Evolutionary conservation across 1,139 yeast genomes (phyloP).

Genomic region (Protomyces pachydermus): DNA sequence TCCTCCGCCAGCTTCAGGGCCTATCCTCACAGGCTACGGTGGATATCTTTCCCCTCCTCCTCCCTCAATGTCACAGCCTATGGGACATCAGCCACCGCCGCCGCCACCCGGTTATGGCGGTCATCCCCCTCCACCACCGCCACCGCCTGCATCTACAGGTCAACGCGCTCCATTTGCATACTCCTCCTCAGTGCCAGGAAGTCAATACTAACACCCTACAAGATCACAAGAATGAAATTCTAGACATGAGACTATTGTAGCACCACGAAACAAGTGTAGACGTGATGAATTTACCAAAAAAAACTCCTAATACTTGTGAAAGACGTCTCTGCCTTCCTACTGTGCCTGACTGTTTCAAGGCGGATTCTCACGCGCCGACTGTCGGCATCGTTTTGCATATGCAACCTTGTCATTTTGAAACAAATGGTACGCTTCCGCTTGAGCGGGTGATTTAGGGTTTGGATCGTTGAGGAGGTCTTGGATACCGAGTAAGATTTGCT

Average conservation of each 20-base stretch:
- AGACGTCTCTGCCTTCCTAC: no score
- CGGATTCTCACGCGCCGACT: constrained; percentile 17
- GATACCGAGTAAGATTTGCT: constrained; percentile 83
- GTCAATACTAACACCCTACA: neutral
- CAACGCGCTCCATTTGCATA: constrained; percentile 1
- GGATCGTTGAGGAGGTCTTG: constrained; percentile 89
- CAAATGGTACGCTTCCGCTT: constrained; percentile 91
- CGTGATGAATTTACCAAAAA: no score
- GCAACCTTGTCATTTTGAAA: constrained; percentile 50
- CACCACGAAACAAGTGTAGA: no score
- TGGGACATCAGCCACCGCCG: constrained; percentile 1
- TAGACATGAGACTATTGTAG: no score
- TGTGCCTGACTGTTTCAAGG: neutral
- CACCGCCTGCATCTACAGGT: constrained; percentile 3
- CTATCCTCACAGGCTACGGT: no score
- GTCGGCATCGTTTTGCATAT: constrained; percentile 51
- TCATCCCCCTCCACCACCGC: constrained; percentile 17
- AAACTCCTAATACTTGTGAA: no score
- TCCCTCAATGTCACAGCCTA: neutral
- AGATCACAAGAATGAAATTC: no score
- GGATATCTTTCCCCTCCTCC: no score
- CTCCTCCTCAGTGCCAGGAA: neutral
- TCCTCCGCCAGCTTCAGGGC: constrained; percentile 1
- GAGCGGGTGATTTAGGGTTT: constrained; percentile 95
- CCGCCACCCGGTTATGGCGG: constrained; percentile 8